phyloP scores from a whole-genome alignment of 2,329 filamentous ascomycete species.

The Berkeleyomyces rouxiae region DNA sequence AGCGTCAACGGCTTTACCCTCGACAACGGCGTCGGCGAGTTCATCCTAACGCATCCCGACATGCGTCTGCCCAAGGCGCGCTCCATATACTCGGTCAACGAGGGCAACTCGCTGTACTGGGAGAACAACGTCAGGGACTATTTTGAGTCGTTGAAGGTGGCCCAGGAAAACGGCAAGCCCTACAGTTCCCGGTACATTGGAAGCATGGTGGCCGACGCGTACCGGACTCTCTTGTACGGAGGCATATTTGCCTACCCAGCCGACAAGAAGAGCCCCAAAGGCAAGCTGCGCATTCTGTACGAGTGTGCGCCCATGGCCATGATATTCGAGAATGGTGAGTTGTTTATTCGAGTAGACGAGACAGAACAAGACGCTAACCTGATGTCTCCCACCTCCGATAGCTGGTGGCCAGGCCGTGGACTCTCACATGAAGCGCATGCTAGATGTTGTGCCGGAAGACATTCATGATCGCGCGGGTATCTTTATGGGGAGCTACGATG shows the following conservation, averaged over 20 bases:
- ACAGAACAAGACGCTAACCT: slow-evolving; percentile 18
- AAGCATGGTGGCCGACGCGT: slow-evolving; percentile 96
- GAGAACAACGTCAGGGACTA: slow-evolving; percentile 73
- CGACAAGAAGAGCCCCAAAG: slow-evolving; percentile 96
- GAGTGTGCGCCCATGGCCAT: slow-evolving; percentile 98
- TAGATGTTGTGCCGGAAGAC: slow-evolving; percentile 73
- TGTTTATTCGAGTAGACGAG: not conserved
- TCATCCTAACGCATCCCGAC: slow-evolving; percentile 91
- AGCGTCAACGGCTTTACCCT: slow-evolving; percentile 95
- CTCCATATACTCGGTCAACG: slow-evolving; percentile 93
- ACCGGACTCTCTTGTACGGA: slow-evolving; percentile 86
- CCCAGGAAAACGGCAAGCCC: slow-evolving; percentile 59
- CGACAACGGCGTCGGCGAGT: slow-evolving; percentile 91
- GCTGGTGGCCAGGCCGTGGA: slow-evolving; percentile 86
- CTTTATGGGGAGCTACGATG: slow-evolving; percentile 86
- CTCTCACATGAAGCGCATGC: slow-evolving; percentile 78
- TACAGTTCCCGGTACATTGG: slow-evolving; percentile 94
- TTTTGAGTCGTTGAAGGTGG: slow-evolving; percentile 76
- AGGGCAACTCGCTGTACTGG: slow-evolving; percentile 97
- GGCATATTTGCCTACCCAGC: slow-evolving; percentile 96
- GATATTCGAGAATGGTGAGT: slow-evolving; percentile 91
- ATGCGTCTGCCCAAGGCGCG: slow-evolving; percentile 73
- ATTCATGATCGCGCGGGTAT: slow-evolving; percentile 95
- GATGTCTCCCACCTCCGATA: slow-evolving; percentile 22
- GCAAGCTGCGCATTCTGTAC: slow-evolving; percentile 91